phyloP scores from a whole-genome alignment of 371 early-diverging fungal species.

The Zychaea mexicana region DNA sequence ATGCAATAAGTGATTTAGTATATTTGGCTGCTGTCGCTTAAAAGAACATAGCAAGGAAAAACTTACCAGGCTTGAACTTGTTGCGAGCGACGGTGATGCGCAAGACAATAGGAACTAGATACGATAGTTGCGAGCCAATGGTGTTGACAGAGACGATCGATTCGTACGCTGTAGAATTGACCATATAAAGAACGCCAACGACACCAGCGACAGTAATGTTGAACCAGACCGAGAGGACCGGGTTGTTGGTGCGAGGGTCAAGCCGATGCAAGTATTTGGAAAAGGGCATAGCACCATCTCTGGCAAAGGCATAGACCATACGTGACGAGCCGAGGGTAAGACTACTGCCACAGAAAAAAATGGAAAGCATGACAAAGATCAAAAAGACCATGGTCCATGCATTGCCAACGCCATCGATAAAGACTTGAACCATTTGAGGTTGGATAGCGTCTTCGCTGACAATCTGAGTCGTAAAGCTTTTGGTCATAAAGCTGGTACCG shows the following conservation, averaged over 20 bases:
- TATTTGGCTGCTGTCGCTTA: neutral
- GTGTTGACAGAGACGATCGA: constrained; percentile 76
- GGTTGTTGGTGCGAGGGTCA: constrained; percentile 36
- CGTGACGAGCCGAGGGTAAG: constrained; percentile 62
- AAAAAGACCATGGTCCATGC: constrained; percentile 59
- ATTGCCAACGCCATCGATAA: constrained; percentile 63
- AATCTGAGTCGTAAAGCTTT: constrained; percentile 49
- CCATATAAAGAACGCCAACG: constrained; percentile 51
- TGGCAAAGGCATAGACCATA: constrained; percentile 78
- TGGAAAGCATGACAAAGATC: constrained; percentile 54
- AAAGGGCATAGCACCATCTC: constrained; percentile 67
- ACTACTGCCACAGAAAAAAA: constrained; percentile 61
- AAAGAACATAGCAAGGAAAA: neutral
- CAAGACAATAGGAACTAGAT: constrained; percentile 70
- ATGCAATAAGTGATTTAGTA: neutral
- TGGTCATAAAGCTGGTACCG: constrained; percentile 58
- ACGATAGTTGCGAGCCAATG: constrained; percentile 72
- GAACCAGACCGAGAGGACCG: constrained; percentile 51
- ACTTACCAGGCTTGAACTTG: constrained; percentile 49
- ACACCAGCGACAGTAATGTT: constrained; percentile 38
- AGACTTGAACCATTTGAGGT: constrained; percentile 60
- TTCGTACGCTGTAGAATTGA: constrained; percentile 54
- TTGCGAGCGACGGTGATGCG: constrained; percentile 56
- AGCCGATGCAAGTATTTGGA: constrained; percentile 39
- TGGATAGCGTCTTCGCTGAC: constrained; percentile 47